phyloP scores from a whole-genome alignment of 768 basidiomycete genomes.

The Suillus ampliporus region DNA sequence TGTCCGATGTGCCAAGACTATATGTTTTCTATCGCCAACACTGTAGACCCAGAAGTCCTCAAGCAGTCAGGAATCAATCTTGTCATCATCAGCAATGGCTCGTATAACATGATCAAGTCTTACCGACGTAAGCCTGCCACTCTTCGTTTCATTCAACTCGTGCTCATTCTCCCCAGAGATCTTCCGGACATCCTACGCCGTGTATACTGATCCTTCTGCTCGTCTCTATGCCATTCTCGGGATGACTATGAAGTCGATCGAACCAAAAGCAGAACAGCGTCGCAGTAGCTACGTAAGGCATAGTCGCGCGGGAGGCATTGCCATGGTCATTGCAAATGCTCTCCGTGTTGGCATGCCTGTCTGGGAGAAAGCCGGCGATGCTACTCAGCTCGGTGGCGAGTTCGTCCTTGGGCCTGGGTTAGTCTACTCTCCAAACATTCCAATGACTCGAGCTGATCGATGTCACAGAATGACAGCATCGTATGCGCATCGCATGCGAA shows the following conservation, averaged over 20 bases:
- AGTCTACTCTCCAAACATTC: slow-evolving; percentile 44
- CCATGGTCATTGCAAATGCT: slow-evolving; percentile 75
- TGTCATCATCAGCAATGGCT: slow-evolving; percentile 81
- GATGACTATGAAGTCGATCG: slow-evolving; percentile 61
- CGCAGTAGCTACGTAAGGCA: slow-evolving; percentile 71
- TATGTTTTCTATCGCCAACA: slow-evolving; percentile 66
- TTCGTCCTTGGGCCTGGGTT: slow-evolving; percentile 76
- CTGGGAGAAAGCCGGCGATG: slow-evolving; percentile 80
- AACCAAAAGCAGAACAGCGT: slow-evolving; percentile 47
- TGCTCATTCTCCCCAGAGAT: slow-evolving; percentile 50
- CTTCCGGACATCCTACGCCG: slow-evolving; percentile 69
- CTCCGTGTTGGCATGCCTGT: slow-evolving; percentile 79
- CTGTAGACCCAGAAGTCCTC: slow-evolving; percentile 53
- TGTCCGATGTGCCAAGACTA: slow-evolving; percentile 91
- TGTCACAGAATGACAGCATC: slow-evolving; percentile 59
- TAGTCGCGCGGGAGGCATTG: slow-evolving; percentile 67
- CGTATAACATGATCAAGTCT: slow-evolving; percentile 74
- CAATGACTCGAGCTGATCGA: slow-evolving; percentile 8
- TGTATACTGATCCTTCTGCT: slow-evolving; percentile 82
- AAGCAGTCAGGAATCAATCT: slow-evolving; percentile 58
- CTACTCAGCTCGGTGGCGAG: slow-evolving; percentile 87
- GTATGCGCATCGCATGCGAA: slow-evolving; percentile 88
- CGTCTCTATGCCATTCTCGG: slow-evolving; percentile 76
- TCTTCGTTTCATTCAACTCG: not conserved
- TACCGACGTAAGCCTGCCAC: slow-evolving; percentile 58